Evolutionary conservation across 495 filamentous ascomycete genomes (phyloP), one percentile per base, ranked within the genome.

Genomic region (Penicillium psychrofluorescens): DNA sequence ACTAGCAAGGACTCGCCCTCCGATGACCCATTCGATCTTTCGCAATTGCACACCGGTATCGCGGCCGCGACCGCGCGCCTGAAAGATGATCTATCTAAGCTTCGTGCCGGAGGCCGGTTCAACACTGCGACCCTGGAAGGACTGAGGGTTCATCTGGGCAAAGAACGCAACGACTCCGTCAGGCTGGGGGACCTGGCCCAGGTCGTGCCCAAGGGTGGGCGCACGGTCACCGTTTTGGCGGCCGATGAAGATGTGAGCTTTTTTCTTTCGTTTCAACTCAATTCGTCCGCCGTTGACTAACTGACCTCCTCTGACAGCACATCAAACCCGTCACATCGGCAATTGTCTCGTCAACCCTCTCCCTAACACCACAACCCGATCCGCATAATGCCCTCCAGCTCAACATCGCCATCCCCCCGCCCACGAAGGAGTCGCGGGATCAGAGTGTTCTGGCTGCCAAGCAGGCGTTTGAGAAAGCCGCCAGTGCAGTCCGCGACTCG

Each of bases 321-420:
- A 53, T 90, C 44, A 88, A 89, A 70, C 75, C 85, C 8, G 78
- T 89, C 45, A 68, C 75, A 36, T 80, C 81, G 35, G 83, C 88
- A 7, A 82, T 95, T 38, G 74, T 84, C 42, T 67, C 72, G 14
- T 82, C 80, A 30, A 68, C 77, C 40, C 73, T 85, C 50, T 86
- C 80, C 63, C 74, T 92, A 51, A 84, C 83, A 31, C 87, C 88
- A 10, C 83, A 86, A 59, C 69, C 77, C 2, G 79, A 80, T 55
- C 66, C 81, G 4, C 76, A 84, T 41, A 84, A 86, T 52, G 65
- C 79, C 35, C 73, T 84, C 3, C 84, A 89, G 50, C 74, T 95
- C 37, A 76, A 81, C 45, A 76, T 92, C 38, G 74, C 75, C 29
- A 76, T 91, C 35, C 88, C 89, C 34, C 77, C 74, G 36, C 76